phyloP scores from a whole-genome alignment of 2,329 filamentous ascomycete species.

The Epichloe elymi region DNA sequence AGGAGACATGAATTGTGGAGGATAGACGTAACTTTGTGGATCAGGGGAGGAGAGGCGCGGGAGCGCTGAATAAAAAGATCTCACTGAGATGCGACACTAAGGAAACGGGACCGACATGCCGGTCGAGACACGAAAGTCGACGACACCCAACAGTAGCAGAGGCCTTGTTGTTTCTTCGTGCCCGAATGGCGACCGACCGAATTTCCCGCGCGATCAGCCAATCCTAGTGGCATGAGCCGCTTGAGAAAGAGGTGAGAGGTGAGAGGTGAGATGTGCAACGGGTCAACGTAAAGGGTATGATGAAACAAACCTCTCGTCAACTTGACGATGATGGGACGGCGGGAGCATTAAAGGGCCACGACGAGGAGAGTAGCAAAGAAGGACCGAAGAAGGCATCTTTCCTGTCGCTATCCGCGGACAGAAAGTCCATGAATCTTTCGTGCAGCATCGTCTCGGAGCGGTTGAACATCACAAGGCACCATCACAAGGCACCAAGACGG shows the following conservation, averaged over 20 bases:
- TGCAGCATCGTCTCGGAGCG: no score
- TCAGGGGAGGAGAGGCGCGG: background rate
- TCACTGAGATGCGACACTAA: background rate
- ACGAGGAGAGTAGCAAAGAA: background rate
- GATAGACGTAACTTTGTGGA: background rate
- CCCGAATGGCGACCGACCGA: background rate
- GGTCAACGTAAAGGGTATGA: background rate
- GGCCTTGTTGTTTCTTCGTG: background rate
- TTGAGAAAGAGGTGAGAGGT: background rate
- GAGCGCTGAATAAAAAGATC: background rate
- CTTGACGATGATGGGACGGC: background rate
- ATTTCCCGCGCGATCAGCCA: background rate
- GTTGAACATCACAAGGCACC: background rate
- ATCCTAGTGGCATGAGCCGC: background rate
- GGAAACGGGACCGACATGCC: background rate
- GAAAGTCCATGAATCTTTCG: background rate
- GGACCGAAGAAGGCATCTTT: background rate
- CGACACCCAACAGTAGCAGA: background rate
- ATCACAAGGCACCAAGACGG: background rate
- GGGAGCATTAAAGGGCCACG: background rate
- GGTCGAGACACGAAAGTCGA: background rate
- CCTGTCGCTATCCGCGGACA: background rate
- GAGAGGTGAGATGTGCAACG: background rate
- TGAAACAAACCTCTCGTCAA: background rate
- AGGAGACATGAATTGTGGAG: slow-evolving; percentile 1